phyloP scores from a whole-genome alignment of 164 flowering plant species.

The Dillenia turbinata region DNA sequence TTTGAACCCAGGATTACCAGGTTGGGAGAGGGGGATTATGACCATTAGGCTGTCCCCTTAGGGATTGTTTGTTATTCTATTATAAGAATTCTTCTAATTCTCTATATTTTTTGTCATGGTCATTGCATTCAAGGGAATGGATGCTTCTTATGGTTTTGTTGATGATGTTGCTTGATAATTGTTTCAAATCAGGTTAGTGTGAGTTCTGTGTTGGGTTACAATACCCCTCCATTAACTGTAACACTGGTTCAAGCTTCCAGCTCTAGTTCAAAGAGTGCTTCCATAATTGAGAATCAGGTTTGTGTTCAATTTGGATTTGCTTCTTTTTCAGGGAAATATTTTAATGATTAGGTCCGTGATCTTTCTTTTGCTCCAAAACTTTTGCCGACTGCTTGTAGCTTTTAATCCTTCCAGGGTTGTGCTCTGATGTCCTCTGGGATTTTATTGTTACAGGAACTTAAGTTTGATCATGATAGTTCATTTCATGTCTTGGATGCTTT shows the following conservation, averaged over 20 bases:
- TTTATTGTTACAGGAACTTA: slow-evolving; percentile 56
- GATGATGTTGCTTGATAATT: too few species aligned
- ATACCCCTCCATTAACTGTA: slow-evolving; percentile 52
- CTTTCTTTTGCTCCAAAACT: background rate
- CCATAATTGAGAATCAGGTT: slow-evolving; percentile 54
- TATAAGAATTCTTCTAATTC: too few species aligned
- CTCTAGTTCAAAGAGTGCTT: slow-evolving; percentile 36
- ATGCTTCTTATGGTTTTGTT: too few species aligned
- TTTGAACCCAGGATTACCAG: too few species aligned
- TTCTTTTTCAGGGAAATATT: slow-evolving; percentile 2
- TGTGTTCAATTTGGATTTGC: background rate
- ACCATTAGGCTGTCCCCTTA: too few species aligned
- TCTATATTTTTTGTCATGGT: background rate
- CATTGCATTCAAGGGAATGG: too few species aligned
- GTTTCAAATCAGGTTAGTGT: slow-evolving; percentile 45
- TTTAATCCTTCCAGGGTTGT: background rate
- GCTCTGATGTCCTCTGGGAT: slow-evolving; percentile 3
- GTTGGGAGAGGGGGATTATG: too few species aligned
- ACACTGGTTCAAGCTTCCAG: slow-evolving; percentile 45
- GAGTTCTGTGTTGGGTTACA: slow-evolving; percentile 57
- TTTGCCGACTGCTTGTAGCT: too few species aligned
- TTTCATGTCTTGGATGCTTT: slow-evolving; percentile 55
- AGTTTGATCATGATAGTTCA: slow-evolving; percentile 43
- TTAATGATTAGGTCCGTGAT: background rate
- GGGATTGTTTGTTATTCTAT: too few species aligned